Percentiles rank a stretch among this genome's conserved stretches.
phyloP scores from a whole-genome alignment of 768 basidiomycete genomes.

The Suillus fuscotomentosus region DNA sequence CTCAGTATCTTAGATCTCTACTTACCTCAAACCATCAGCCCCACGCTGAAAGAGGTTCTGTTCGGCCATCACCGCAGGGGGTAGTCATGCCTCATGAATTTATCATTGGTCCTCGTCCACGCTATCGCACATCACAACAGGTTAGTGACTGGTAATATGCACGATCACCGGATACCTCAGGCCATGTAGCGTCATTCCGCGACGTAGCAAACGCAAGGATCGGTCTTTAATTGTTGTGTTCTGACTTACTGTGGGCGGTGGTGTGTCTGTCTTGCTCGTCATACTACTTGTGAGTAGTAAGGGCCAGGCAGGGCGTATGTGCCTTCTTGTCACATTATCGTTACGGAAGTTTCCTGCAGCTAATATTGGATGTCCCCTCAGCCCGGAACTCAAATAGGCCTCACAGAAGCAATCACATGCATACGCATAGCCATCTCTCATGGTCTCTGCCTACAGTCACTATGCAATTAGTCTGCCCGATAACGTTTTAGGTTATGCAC shows the following conservation, averaged over 20 bases:
- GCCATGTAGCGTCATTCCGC: background rate
- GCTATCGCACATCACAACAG: background rate
- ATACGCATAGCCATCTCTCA: background rate
- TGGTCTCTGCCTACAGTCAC: background rate
- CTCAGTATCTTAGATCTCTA: background rate
- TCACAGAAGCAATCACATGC: background rate
- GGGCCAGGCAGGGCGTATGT: background rate
- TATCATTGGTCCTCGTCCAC: background rate
- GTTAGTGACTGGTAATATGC: background rate
- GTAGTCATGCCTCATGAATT: background rate
- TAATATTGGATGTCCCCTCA: background rate
- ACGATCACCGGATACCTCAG: no score
- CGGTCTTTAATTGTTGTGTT: background rate
- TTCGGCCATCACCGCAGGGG: slow-evolving; percentile 2
- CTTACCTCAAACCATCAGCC: background rate
- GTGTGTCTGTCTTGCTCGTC: background rate
- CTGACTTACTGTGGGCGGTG: background rate
- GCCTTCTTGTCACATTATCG: background rate
- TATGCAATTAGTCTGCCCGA: background rate
- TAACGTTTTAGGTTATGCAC: slow-evolving; percentile 1
- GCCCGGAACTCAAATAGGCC: background rate
- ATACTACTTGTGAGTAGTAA: background rate
- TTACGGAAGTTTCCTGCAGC: background rate
- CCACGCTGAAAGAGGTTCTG: background rate
- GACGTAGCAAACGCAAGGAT: background rate